Evolutionary conservation across 805 yeast species (phyloP).

Genomic region (Ogataea dorogensis): DNA sequence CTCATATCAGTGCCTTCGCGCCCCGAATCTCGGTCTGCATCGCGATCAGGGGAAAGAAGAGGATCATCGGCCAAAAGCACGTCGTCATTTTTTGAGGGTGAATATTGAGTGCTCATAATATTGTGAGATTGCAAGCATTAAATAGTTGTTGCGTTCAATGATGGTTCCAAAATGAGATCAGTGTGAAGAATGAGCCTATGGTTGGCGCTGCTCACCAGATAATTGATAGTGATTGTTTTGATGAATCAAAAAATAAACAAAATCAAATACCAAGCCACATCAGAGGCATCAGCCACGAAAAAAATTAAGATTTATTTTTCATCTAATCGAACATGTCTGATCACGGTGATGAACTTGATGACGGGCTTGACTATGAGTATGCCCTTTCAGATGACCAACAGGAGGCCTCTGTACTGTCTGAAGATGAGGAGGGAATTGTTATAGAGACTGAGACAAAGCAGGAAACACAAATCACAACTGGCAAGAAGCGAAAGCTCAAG

Average conservation of each 20-base stretch:
- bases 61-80: slow-evolving; percentile 16
- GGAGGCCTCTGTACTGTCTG: slow-evolving; percentile 35
- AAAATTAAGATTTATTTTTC: slow-evolving; percentile 3
- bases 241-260: slow-evolving; percentile 3
- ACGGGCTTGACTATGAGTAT: slow-evolving; percentile 43
- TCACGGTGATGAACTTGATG: slow-evolving; percentile 43
- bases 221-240: background rate
- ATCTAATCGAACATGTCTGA: slow-evolving; percentile 3
- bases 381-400: slow-evolving; percentile 55
- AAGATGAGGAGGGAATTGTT: slow-evolving; percentile 11
- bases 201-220: background rate
- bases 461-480: slow-evolving; percentile 8
- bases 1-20: slow-evolving; percentile 1
- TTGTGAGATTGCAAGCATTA: background rate
- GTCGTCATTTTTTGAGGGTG: slow-evolving; percentile 15
- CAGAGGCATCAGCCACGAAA: slow-evolving; percentile 9
- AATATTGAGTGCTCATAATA: slow-evolving; percentile 7
- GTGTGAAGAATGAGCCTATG: background rate
- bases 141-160: background rate
- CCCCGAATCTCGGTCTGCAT: slow-evolving; percentile 7
- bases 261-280: slow-evolving; percentile 1
- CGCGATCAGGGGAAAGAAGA: slow-evolving; percentile 14
- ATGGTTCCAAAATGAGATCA: no score
- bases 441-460: slow-evolving; percentile 20
- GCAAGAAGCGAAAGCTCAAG: slow-evolving; percentile 30